These are phyloP conservation scores for Kwoniella mangroviensis DNA, from an alignment of 768 basidiomycete species.

Conservation along the genomic window DNA sequence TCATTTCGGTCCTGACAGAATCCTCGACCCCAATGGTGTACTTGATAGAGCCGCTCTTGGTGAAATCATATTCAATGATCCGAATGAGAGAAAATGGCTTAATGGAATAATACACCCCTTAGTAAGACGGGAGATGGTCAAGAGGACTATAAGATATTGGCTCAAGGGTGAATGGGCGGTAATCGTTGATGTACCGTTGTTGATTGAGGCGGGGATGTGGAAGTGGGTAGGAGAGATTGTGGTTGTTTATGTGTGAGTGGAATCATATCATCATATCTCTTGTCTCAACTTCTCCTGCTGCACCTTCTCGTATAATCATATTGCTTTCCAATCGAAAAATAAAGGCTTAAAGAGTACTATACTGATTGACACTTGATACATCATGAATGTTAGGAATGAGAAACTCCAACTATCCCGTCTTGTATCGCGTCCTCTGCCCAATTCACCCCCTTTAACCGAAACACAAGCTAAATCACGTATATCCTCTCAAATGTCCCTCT, in stretches of 20 bases:
- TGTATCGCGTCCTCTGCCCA: slow-evolving; percentile 63
- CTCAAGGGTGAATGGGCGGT: slow-evolving; percentile 75
- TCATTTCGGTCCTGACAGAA: slow-evolving; percentile 69
- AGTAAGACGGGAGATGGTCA: slow-evolving; percentile 77
- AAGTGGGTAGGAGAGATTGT: slow-evolving; percentile 80
- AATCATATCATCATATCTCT: too few species aligned
- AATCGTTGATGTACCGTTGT: slow-evolving; percentile 85
- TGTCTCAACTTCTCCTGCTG: too few species aligned
- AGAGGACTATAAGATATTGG: slow-evolving; percentile 73
- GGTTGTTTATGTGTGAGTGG: slow-evolving; percentile 84
- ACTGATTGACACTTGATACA: too few species aligned
- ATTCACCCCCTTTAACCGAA: slow-evolving; percentile 61
- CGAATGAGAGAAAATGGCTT: slow-evolving; percentile 69
- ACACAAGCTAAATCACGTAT: slow-evolving; percentile 76
- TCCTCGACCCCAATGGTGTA: slow-evolving; percentile 64
- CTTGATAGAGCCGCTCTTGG: slow-evolving; percentile 85
- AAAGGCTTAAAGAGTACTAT: too few species aligned
- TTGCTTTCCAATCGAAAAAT: too few species aligned
- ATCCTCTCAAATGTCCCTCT: slow-evolving; percentile 77
- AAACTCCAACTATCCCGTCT: slow-evolving; percentile 83
- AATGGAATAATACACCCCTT: slow-evolving; percentile 91
- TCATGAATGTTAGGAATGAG: too few species aligned
- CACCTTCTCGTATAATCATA: too few species aligned
- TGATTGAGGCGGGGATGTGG: slow-evolving; percentile 87
- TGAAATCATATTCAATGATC: slow-evolving; percentile 79